Conservation (phyloP, 129 eudicot species). For the Tanacetum coccineum region DNA sequence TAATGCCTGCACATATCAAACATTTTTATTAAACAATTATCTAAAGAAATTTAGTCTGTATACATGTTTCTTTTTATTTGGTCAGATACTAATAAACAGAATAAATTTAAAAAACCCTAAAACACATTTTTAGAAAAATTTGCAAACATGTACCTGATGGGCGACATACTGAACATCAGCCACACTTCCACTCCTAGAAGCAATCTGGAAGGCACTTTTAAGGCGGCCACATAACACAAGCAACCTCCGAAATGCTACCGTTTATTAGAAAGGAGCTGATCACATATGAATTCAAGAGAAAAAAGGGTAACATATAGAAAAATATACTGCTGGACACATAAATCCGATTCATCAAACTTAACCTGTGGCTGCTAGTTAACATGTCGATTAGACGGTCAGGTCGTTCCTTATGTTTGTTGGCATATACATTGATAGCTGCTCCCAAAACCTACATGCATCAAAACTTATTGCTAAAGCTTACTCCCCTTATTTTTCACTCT, state of each 20-base stretch:
- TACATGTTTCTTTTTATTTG: no score
- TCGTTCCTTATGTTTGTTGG: slow-evolving; percentile 96
- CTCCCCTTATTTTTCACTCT: not conserved
- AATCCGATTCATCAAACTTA: not conserved
- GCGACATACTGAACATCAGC: slow-evolving; percentile 99
- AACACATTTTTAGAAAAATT: not conserved
- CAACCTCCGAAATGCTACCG: slow-evolving; percentile 69
- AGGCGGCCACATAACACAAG: slow-evolving; percentile 99
- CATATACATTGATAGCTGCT: slow-evolving; percentile 98
- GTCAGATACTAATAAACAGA: no score
- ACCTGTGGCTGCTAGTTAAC: slow-evolving; percentile 99
- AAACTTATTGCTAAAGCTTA: not conserved
- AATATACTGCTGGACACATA: no score
- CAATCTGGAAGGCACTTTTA: slow-evolving; percentile 97
- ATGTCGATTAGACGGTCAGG: slow-evolving; percentile 99
- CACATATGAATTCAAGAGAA: not conserved
- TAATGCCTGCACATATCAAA: slow-evolving; percentile 57
- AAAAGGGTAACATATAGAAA: not conserved
- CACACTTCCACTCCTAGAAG: slow-evolving; percentile 96
- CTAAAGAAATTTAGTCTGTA: no score
- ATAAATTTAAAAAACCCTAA: not conserved
- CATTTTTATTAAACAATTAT: not conserved
- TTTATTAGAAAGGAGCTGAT: slow-evolving; percentile 2
- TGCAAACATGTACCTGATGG: slow-evolving; percentile 67
- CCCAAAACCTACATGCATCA: slow-evolving; percentile 73